phyloP scores from a whole-genome alignment of 2,329 filamentous ascomycete species.

The Diaporthe australafricana region DNA sequence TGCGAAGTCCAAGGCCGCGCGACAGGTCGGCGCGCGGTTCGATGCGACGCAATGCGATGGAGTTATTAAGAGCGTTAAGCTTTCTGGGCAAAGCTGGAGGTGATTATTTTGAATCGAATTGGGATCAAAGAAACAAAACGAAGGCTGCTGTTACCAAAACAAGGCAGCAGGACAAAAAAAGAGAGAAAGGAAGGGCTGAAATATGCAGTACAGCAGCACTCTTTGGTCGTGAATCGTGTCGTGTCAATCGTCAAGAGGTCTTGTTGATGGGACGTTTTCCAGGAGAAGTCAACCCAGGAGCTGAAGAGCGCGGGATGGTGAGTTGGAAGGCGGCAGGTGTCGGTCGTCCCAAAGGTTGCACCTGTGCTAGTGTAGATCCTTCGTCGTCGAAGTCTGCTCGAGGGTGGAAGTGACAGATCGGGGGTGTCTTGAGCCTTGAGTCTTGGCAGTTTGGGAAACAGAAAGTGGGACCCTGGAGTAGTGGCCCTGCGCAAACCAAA shows the following conservation, averaged over 20 bases:
- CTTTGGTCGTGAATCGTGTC: slow-evolving; percentile 33
- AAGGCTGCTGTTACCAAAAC: slow-evolving; percentile 1
- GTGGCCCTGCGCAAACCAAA: not conserved
- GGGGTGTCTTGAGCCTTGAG: not conserved
- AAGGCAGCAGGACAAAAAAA: slow-evolving; percentile 24
- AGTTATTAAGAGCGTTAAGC: slow-evolving; percentile 2
- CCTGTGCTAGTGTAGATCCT: slow-evolving; percentile 12
- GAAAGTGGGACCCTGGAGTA: slow-evolving; percentile 31
- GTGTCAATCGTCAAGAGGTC: slow-evolving; percentile 32
- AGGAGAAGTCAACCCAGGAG: not conserved
- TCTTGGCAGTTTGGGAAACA: not conserved
- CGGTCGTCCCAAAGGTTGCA: slow-evolving; percentile 4
- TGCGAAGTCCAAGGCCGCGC: slow-evolving; percentile 19
- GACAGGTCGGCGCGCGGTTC: slow-evolving; percentile 36
- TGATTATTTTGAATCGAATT: not conserved
- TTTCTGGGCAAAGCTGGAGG: not conserved
- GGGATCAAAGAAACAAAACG: slow-evolving; percentile 20
- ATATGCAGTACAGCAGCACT: slow-evolving; percentile 30
- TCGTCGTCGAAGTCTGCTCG: slow-evolving; percentile 9
- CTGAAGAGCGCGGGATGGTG: not conserved
- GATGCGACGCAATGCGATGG: slow-evolving; percentile 6
- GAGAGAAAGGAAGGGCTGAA: slow-evolving; percentile 10
- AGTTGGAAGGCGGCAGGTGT: not conserved
- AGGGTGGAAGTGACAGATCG: slow-evolving; percentile 27
- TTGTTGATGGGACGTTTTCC: not conserved